These are phyloP conservation scores for Rhodotorula babjevae DNA, from an alignment of 768 basidiomycete genomes.

Conservation along the genomic window DNA sequence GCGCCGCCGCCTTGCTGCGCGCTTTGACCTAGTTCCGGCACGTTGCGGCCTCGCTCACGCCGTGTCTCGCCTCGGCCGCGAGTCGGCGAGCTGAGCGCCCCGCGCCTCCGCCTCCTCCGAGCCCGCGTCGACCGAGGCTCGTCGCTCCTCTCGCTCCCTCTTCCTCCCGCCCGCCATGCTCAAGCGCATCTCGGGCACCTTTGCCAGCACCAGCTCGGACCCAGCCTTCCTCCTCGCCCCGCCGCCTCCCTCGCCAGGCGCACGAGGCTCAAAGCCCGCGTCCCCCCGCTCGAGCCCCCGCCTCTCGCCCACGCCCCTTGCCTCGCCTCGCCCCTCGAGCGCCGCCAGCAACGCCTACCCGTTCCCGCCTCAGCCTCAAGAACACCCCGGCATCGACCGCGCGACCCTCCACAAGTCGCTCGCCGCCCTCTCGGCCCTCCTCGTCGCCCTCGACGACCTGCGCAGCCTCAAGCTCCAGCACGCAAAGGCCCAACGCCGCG, in stretches of 20 bases:
- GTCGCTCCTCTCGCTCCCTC: not conserved
- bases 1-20: too few species aligned
- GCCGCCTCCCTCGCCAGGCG: not conserved
- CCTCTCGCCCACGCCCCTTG: not conserved
- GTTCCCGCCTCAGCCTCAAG: not conserved
- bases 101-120: too few species aligned
- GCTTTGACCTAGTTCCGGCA: too few species aligned
- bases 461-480: not conserved
- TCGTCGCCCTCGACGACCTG: slow-evolving; percentile 40
- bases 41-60: too few species aligned
- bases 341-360: not conserved
- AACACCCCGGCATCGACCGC: slow-evolving; percentile 26
- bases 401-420: slow-evolving; percentile 34
- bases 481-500: slow-evolving; percentile 25
- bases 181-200: slow-evolving; percentile 19
- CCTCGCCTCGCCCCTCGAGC: not conserved
- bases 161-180: slow-evolving; percentile 2
- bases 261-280: slow-evolving; percentile 1
- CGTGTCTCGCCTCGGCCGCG: too few species aligned
- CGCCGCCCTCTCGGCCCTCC: slow-evolving; percentile 10
- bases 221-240: slow-evolving; percentile 6
- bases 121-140: too few species aligned
- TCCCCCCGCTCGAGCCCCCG: slow-evolving; percentile 2
- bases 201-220: not conserved
- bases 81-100: too few species aligned